Percentiles rank a stretch among this genome's conserved stretches.
Conservation (phyloP, 257 asterid genomes). For the Gentiana dahurica region DNA sequence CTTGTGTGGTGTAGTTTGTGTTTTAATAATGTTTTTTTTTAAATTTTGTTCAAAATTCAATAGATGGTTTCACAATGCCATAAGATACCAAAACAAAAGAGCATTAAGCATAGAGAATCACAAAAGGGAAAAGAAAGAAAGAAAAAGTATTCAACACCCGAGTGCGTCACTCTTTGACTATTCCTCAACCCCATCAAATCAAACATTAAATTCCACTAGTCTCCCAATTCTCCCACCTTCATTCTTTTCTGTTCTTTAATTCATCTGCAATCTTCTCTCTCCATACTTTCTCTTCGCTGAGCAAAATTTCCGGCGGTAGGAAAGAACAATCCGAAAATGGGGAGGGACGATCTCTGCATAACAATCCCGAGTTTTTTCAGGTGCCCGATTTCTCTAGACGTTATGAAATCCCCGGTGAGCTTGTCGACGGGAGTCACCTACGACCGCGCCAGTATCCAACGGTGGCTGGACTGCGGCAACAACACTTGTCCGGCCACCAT, state of each 20-base stretch:
- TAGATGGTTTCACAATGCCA: too few relatives aligned
- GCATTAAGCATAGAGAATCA: too few relatives aligned
- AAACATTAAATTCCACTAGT: background rate
- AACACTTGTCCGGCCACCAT: slow-evolving; percentile 94
- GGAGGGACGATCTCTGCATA: slow-evolving; percentile 37
- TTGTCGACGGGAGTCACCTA: slow-evolving; percentile 84
- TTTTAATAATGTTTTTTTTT: too few relatives aligned
- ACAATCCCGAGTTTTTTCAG: slow-evolving; percentile 58
- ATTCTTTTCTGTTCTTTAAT: slow-evolving; percentile 11
- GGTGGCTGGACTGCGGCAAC: slow-evolving; percentile 81
- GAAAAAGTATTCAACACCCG: slow-evolving; percentile 7
- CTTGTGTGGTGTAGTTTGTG: too few relatives aligned
- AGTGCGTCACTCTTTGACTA: slow-evolving; percentile 47
- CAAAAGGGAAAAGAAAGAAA: background rate
- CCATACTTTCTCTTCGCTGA: slow-evolving; percentile 16
- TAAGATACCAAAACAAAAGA: too few relatives aligned
- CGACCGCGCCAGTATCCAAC: slow-evolving; percentile 69
- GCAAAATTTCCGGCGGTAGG: background rate
- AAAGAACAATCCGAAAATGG: slow-evolving; percentile 22
- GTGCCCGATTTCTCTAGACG: slow-evolving; percentile 76
- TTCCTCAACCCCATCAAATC: slow-evolving; percentile 8
- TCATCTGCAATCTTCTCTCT: background rate
- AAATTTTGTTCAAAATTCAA: too few relatives aligned
- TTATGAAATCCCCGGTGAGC: slow-evolving; percentile 83
- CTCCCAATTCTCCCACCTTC: slow-evolving; percentile 16